Base-by-base conservation (phyloP, 2,329 filamentous ascomycete genomes). In the Pseudocercospora pini-densiflorae region DNA sequence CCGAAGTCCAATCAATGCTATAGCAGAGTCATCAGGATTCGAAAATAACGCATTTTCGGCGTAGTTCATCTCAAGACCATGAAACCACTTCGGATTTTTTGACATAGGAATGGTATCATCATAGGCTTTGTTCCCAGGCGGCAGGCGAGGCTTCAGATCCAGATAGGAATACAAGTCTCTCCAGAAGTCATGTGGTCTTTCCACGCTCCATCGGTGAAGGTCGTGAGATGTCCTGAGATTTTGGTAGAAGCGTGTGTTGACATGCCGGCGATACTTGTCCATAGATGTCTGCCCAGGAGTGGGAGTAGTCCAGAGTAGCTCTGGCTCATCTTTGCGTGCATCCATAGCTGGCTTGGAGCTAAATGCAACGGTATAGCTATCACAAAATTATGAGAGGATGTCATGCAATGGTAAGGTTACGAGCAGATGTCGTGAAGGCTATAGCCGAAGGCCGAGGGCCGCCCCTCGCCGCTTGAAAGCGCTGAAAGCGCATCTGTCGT, bases 131-230 rank as follows among this genome's bases (percentile, higher is more conserved):
- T 67, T 72, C 1, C 64, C 72, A 21, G 69, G 60, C n/a, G 79
- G 78, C 2, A 81, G 68, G 12, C 68, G 36, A 1, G 80, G 79
- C 7, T 72, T 72, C n/a, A 82, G 70, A 8, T 74, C 72, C 0
- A 79, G 75, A 63, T 79, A 81, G 12, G 71, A 59, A 65, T 81
- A 81, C n/a, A 82, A 70, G 68, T 81, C 78, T 24, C 78, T 75
- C 81, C 81, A 82, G 66, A 82, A 82, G 10, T 79, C 74, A 57
- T 82, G 80, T 4, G 79, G 74, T n/a, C 77, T 72, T 1, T 73
- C 66, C 5, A 80, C 76, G 27, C 76, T 79, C 80, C 80, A 82
- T 68, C 68, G 72, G 24, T 81, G 79, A 19, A 82, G 74, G 2
- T 81, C 77, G 45, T 77, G 74, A 1, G 79, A 71, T 24, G 68